Evolutionary conservation across 78 protist genomes (phyloP).

Genomic region (Paratrimastix pyriformis): DNA sequence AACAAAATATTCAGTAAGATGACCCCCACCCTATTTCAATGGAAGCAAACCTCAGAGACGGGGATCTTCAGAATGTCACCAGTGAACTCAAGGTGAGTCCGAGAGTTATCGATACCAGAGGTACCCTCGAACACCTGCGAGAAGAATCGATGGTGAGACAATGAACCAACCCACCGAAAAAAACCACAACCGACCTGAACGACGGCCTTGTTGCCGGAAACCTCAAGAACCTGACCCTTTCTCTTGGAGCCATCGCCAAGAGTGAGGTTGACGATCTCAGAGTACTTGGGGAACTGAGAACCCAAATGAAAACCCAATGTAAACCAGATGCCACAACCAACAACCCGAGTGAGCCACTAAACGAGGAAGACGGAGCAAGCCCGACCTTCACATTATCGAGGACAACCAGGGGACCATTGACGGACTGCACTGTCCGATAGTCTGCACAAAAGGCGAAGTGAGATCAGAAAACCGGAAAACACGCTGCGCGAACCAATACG

Average conservation of each 20-base stretch:
- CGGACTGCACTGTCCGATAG: conserved; percentile 93
- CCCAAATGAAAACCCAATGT: neutral
- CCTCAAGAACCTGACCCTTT: conserved; percentile 89
- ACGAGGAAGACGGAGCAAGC: neutral
- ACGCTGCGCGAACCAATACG: neutral
- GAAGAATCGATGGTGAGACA: neutral
- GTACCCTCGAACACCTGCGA: conserved; percentile 96
- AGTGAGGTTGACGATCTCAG: conserved; percentile 92
- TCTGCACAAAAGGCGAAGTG: conserved; percentile 30
- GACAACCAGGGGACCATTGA: conserved; percentile 97
- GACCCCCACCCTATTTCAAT: too few relatives aligned
- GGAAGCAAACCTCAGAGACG: too few relatives aligned
- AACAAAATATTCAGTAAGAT: too few relatives aligned
- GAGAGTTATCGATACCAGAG: conserved; percentile 88
- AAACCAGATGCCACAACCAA: neutral
- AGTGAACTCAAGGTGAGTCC: conserved; percentile 83
- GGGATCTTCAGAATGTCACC: conserved; percentile 84
- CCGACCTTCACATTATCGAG: conserved; percentile 85
- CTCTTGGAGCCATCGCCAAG: conserved; percentile 83
- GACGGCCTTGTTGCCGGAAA: conserved; percentile 79
- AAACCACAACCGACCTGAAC: conserved; percentile 70
- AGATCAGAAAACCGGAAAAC: neutral
- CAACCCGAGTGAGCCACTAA: neutral
- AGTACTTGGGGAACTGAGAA: conserved; percentile 67
- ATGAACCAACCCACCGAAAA: neutral